These are phyloP conservation scores for Wickerhamiella spandovensis DNA, from an alignment of 805 yeast species.

Conservation along the genomic window DNA sequence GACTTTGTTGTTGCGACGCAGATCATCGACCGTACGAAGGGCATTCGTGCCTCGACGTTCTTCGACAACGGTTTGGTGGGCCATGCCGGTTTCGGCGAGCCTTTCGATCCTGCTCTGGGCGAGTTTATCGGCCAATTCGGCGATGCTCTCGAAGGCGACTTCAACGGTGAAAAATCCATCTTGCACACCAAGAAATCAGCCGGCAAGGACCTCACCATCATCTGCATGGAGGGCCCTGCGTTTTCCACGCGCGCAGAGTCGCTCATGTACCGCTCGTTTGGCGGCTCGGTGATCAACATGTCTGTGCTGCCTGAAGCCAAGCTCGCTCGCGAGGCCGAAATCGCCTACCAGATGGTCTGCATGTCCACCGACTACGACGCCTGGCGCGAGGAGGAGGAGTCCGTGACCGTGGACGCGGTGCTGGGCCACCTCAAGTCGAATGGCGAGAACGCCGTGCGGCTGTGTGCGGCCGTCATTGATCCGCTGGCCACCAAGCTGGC, in stretches of 20 bases:
- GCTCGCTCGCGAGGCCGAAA: constrained; percentile 93
- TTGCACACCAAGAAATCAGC: constrained; percentile 52
- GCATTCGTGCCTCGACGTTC: constrained; percentile 78
- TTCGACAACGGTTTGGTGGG: constrained; percentile 92
- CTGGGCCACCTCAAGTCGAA: constrained; percentile 83
- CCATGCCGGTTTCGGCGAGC: constrained; percentile 95
- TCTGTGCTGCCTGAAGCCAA: constrained; percentile 94
- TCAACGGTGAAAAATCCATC: constrained; percentile 38
- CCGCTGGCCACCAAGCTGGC: constrained; percentile 48
- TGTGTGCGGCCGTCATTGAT: constrained; percentile 59
- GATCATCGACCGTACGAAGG: constrained; percentile 93
- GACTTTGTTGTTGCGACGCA: constrained; percentile 96
- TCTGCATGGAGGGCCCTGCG: constrained; percentile 99
- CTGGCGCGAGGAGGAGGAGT: constrained; percentile 90
- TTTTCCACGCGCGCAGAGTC: constrained; percentile 96
- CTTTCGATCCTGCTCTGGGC: constrained; percentile 69
- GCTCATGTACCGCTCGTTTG: constrained; percentile 69
- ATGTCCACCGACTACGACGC: constrained; percentile 99
- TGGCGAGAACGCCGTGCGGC: constrained; percentile 66
- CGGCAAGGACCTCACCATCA: constrained; percentile 64
- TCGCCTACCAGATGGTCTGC: constrained; percentile 94
- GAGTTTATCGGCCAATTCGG: constrained; percentile 41
- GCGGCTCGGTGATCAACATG: constrained; percentile 95
- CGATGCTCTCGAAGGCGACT: constrained; percentile 13
- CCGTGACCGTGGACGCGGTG: constrained; percentile 96